Evolutionary conservation across 305 asterid species (phyloP).

Genomic region (Fraxinus paxiana): DNA sequence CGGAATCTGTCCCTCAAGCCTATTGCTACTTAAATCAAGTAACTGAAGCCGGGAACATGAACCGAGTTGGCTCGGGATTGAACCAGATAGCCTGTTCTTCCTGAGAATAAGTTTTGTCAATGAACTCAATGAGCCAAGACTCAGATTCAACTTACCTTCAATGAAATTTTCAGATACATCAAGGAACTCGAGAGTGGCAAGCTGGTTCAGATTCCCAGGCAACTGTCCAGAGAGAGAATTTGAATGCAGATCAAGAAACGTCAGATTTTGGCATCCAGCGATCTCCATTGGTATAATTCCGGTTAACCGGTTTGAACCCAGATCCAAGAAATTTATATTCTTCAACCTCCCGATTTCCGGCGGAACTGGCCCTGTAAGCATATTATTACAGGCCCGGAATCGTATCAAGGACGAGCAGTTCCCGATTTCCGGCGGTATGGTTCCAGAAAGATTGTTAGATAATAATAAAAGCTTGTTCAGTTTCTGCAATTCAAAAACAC

Average conservation of each 20-base stretch:
- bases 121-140: slow-evolving; percentile 60
- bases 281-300: slow-evolving; percentile 65
- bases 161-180: slow-evolving; percentile 70
- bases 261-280: slow-evolving; percentile 70
- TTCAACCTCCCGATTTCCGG: slow-evolving; percentile 64
- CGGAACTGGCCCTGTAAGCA: slow-evolving; percentile 61
- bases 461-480: slow-evolving; percentile 63
- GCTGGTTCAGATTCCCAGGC: slow-evolving; percentile 53
- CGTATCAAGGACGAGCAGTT: slow-evolving; percentile 76
- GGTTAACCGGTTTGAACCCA: slow-evolving; percentile 60
- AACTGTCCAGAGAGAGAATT: slow-evolving; percentile 66
- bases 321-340: slow-evolving; percentile 70
- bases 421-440: slow-evolving; percentile 64
- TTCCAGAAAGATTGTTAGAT: slow-evolving; percentile 67
- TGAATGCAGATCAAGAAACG: slow-evolving; percentile 83
- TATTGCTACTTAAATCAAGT: slow-evolving; percentile 76
- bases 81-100: slow-evolving; percentile 57
- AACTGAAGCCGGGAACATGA: slow-evolving; percentile 70
- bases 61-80: slow-evolving; percentile 60
- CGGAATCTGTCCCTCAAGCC: slow-evolving; percentile 62
- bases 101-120: slow-evolving; percentile 72
- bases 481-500: slow-evolving; percentile 54
- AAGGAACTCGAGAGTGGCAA: slow-evolving; percentile 57
- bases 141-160: slow-evolving; percentile 59
- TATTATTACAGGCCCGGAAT: slow-evolving; percentile 58